Base-by-base conservation (phyloP, 2,329 filamentous ascomycete species). In the Fusarium praegraminearum region DNA sequence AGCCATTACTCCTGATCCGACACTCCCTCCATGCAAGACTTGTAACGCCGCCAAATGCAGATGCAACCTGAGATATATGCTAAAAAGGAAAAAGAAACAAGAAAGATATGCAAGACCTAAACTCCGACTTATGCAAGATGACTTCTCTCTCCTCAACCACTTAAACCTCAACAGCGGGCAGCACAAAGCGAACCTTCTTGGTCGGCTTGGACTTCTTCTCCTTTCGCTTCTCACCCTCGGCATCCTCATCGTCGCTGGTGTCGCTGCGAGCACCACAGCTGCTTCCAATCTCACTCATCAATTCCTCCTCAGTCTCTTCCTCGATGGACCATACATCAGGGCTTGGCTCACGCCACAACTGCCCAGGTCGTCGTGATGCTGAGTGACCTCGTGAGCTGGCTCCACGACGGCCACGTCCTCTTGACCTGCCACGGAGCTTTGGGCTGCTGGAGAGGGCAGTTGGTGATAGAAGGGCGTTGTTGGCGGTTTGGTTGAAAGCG, bases 251-350 rank as follows among this genome's bases (percentile, higher is more conserved):
- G 28, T 78, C 74, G 51, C 77, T 75, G 54, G 76, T 69, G 35
- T 78, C 71, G 67, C 78, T 79, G 12, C 77, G 68, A 1, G 65
- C 73, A 28, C 64, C 70, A 22, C 75, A 62, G 59, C 75, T 78
- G 56, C 76, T 76, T 47, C 78, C 80, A 74, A 79, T 76, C 73
- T 84, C 82, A 66, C 81, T 83, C 77, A 81, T 76, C 26, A 83
- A 75, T 71, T 87, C 84, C 72, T 85, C 84, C 77, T 87, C 86
- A 2, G 84, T 83, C 78, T 88, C 86, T 75, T 89, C 86, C 76
- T 87, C 83, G 58, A 89, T 89, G 32, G 84, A 84, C 83, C 86
- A 89, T 5, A 89, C 86, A 55, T 88, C 86, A 0, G 86, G 86
- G 72, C 86, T 88, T 9, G 86, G 86, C 77, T 87, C 83, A 38